These are phyloP conservation scores for Eucalyptus polyanthemos DNA, from an alignment of 345 rosid species.

Conservation along the genomic window DNA sequence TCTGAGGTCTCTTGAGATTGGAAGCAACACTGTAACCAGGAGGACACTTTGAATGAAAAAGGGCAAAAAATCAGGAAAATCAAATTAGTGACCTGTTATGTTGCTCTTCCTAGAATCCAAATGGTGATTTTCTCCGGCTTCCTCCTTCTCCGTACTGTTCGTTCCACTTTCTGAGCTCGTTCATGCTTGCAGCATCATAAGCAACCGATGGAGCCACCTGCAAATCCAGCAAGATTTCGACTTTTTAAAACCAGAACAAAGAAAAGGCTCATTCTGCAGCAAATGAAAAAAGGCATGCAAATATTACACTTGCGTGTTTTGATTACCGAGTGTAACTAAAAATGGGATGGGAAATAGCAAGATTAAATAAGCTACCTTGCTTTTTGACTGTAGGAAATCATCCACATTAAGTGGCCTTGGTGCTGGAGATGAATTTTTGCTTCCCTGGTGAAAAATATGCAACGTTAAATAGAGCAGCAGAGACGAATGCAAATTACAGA, in stretches of 20 bases:
- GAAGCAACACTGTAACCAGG: not conserved
- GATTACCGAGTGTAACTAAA: not conserved
- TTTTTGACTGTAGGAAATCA: conserved; percentile 73
- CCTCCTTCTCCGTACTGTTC: conserved; percentile 99
- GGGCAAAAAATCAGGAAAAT: not conserved
- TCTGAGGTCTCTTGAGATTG: not conserved
- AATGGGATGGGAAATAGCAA: not conserved
- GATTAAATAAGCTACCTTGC: conserved; percentile 40
- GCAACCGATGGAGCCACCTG: conserved; percentile 97
- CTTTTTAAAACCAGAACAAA: not conserved
- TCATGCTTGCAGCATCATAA: conserved; percentile 84
- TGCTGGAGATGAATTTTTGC: conserved; percentile 2
- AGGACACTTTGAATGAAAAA: not conserved
- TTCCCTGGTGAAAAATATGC: not conserved
- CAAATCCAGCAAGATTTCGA: not conserved
- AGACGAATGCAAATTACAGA: not conserved
- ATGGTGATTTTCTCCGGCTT: conserved; percentile 71
- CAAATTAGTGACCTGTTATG: not conserved
- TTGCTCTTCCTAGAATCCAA: conserved; percentile 49
- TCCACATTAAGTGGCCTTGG: conserved; percentile 66
- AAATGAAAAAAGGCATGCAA: not conserved
- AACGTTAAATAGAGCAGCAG: not conserved
- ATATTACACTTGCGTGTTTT: not conserved
- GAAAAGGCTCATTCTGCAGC: not conserved
- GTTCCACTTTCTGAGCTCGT: conserved; percentile 95